These are phyloP conservation scores for Podaxis sp. DNA, from an alignment of 768 basidiomycete genomes.

Conservation along the genomic window DNA sequence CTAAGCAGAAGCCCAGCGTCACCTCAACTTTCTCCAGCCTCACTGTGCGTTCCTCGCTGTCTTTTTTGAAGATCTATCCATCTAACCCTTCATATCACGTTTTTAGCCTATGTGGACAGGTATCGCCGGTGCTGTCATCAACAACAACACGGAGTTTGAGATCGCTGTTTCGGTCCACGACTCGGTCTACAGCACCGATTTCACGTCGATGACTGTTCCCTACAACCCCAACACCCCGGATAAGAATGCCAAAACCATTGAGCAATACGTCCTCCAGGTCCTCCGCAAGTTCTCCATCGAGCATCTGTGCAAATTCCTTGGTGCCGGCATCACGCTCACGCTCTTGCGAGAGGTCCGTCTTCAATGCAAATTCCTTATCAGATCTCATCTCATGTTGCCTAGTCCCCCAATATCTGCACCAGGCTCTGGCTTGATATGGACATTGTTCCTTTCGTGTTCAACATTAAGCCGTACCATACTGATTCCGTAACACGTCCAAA, in stretches of 20 bases:
- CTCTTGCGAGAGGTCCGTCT: slow-evolving; percentile 65
- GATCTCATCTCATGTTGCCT: slow-evolving; percentile 22
- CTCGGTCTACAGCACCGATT: slow-evolving; percentile 84
- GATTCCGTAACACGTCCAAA: slow-evolving; percentile 78
- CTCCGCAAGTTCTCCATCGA: slow-evolving; percentile 71
- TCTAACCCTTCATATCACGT: slow-evolving; percentile 20
- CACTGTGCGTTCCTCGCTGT: slow-evolving; percentile 48
- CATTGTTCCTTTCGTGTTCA: slow-evolving; percentile 83
- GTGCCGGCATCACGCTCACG: slow-evolving; percentile 72
- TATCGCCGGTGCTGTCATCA: slow-evolving; percentile 61
- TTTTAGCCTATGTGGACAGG: slow-evolving; percentile 87
- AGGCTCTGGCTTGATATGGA: slow-evolving; percentile 82
- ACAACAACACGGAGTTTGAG: slow-evolving; percentile 63
- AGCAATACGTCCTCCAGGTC: slow-evolving; percentile 60
- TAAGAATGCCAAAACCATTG: slow-evolving; percentile 60
- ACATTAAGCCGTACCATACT: slow-evolving; percentile 81
- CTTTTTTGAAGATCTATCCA: slow-evolving; percentile 17
- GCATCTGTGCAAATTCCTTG: slow-evolving; percentile 85
- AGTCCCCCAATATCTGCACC: slow-evolving; percentile 83
- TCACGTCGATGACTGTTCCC: slow-evolving; percentile 54
- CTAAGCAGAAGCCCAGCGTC: slow-evolving; percentile 53
- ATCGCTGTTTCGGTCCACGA: slow-evolving; percentile 82
- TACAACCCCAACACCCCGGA: slow-evolving; percentile 52
- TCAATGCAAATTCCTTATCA: slow-evolving; percentile 18
- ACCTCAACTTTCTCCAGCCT: slow-evolving; percentile 58